phyloP scores from a whole-genome alignment of 176 grass and related monocot species.

The Miscanthus lutarioriparius region DNA sequence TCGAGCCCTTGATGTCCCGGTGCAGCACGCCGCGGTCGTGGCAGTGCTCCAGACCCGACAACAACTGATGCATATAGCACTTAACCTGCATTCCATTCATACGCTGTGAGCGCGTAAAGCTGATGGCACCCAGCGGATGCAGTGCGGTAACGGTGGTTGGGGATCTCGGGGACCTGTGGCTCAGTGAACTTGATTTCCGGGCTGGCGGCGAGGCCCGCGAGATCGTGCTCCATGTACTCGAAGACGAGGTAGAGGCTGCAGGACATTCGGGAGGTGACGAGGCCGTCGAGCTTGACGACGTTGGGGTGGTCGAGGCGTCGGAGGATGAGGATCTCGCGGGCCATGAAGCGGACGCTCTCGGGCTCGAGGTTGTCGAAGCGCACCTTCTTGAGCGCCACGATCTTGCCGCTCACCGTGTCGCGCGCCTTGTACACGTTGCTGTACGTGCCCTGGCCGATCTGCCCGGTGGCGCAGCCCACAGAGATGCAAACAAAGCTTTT shows the following conservation, averaged over 20 bases:
- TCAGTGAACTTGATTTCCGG: constrained; percentile 83
- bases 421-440: constrained; percentile 91
- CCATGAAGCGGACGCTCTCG: constrained; percentile 90
- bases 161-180: constrained; percentile 60
- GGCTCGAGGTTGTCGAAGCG: constrained; percentile 84
- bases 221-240: constrained; percentile 87
- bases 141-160: background rate
- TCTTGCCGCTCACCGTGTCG: constrained; percentile 60
- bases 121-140: background rate
- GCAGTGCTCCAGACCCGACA: constrained; percentile 77
- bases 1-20: constrained; percentile 79
- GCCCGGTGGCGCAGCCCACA: background rate
- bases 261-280: constrained; percentile 80
- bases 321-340: constrained; percentile 80
- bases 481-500: constrained; percentile 26
- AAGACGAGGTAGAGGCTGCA: constrained; percentile 88
- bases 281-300: constrained; percentile 68
- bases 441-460: constrained; percentile 89
- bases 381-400: constrained; percentile 90
- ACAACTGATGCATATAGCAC: constrained; percentile 78
- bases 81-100: constrained; percentile 62
- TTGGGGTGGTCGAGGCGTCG: constrained; percentile 79
- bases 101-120: background rate
- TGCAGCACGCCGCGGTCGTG: constrained; percentile 72
- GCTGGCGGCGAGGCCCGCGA: constrained; percentile 69